A percentile compares a stretch with the other conserved stretches of the same genome.
Conservation (phyloP, 169 alveolate genomes). For the Perkinsus olseni region DNA sequence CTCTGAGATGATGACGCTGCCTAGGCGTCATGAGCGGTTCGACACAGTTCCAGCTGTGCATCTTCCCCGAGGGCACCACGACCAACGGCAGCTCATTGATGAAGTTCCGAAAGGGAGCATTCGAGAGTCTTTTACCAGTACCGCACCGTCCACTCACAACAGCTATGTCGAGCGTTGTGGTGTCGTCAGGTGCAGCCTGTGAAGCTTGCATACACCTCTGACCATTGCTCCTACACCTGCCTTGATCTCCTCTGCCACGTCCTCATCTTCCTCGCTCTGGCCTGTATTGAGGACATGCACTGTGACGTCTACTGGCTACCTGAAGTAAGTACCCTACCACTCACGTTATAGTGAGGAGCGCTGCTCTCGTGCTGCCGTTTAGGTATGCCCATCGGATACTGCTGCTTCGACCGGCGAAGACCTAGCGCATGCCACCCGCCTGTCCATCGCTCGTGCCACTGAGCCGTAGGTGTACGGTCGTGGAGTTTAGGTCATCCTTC, state of each 20-base stretch:
- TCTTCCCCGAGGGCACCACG: conserved; percentile 74
- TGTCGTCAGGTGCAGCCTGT: background rate
- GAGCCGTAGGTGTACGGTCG: no score
- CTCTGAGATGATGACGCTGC: background rate
- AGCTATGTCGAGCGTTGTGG: background rate
- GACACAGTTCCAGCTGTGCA: conserved; percentile 27
- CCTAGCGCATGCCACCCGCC: no score
- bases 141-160: conserved; percentile 15
- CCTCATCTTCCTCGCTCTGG: background rate
- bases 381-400: no score
- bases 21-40: background rate
- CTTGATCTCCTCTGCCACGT: background rate
- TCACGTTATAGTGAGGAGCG: no score
- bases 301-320: background rate
- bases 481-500: no score
- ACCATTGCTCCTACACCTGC: background rate
- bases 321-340: background rate
- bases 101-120: conserved; percentile 63
- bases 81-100: conserved; percentile 49
- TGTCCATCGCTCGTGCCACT: no score
- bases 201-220: background rate
- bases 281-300: background rate
- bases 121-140: conserved; percentile 43
- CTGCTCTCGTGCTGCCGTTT: no score
- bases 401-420: no score